Conservation (phyloP, 163 green algal genomes). For the Prototheca stagnorum region DNA sequence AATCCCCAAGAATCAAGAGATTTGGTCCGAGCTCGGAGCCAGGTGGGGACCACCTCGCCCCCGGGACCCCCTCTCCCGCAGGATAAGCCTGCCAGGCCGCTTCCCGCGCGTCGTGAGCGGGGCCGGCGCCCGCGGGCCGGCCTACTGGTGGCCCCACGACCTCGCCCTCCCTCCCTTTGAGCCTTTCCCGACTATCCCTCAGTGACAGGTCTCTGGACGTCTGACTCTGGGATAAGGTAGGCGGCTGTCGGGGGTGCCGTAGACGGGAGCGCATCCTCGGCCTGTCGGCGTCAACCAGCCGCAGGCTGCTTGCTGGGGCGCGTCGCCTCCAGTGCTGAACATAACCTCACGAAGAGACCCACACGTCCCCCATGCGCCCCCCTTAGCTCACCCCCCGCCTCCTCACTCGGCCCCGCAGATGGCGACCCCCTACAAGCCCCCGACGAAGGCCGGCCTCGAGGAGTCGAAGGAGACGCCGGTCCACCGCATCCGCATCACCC, state of each 20-base stretch:
- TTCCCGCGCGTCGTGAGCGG: too few species aligned
- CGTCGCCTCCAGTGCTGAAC: background rate
- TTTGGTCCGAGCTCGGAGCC: too few species aligned
- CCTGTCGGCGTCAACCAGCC: background rate
- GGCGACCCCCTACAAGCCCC: constrained; percentile 15
- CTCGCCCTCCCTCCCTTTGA: too few species aligned
- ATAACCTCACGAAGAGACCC: background rate
- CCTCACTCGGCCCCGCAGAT: background rate
- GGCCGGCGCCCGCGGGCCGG: too few species aligned
- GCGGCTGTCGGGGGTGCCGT: background rate
- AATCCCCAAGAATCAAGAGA: too few species aligned
- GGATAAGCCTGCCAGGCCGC: too few species aligned
- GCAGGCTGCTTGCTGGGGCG: background rate
- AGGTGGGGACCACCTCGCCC: too few species aligned
- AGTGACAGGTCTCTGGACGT: background rate
- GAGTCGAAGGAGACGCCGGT: constrained; percentile 50
- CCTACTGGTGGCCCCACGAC: too few species aligned
- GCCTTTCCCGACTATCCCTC: too few species aligned
- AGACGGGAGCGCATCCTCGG: background rate
- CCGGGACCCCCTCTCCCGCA: too few species aligned
- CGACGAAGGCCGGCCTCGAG: constrained; percentile 61
- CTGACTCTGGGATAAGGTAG: background rate
- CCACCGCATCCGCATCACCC: constrained; percentile 97
- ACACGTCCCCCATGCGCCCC: background rate
- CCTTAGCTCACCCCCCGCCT: background rate